phyloP scores from a whole-genome alignment of 23 red algal species.

The Pyropia haitanensis region DNA sequence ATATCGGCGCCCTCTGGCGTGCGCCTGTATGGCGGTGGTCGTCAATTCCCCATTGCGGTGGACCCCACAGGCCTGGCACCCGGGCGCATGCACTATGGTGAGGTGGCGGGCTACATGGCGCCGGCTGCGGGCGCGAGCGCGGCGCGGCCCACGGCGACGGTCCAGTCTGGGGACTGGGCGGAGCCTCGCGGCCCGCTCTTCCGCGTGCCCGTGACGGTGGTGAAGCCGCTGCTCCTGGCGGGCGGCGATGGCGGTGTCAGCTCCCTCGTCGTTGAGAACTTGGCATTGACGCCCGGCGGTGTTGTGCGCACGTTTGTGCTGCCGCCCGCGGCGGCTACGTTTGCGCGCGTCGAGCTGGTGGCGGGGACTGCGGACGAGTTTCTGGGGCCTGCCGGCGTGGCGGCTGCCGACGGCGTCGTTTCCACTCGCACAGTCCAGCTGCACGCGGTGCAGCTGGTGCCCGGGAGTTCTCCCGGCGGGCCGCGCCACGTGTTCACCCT shows the following conservation, averaged over 20 bases:
- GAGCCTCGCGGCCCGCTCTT: constrained; percentile 36
- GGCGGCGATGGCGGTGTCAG: constrained; percentile 20
- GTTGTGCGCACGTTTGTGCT: constrained; percentile 53
- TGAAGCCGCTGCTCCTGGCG: constrained; percentile 49
- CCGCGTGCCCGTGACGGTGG: constrained; percentile 51
- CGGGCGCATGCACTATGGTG: constrained; percentile 47
- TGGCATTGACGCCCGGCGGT: constrained; percentile 40
- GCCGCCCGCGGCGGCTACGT: constrained; percentile 43
- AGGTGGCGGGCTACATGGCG: constrained; percentile 22
- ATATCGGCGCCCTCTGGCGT: constrained; percentile 32
- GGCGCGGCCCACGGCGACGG: neutral
- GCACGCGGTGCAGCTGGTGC: constrained; percentile 41
- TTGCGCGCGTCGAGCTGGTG: neutral
- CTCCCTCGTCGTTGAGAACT: constrained; percentile 23
- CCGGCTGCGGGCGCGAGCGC: neutral
- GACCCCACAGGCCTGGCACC: constrained; percentile 35
- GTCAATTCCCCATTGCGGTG: constrained; percentile 37
- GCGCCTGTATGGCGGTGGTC: constrained; percentile 28
- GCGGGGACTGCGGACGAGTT: neutral
- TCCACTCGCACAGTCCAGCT: constrained; percentile 7
- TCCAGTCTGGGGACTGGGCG: neutral
- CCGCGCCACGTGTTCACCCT: constrained; percentile 37
- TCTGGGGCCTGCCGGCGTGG: neutral
- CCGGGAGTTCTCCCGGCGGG: constrained; percentile 20
- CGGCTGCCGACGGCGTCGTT: neutral